These are phyloP conservation scores for Trametopsis cervina DNA, from an alignment of 768 basidiomycete genomes.

Conservation along the genomic window DNA sequence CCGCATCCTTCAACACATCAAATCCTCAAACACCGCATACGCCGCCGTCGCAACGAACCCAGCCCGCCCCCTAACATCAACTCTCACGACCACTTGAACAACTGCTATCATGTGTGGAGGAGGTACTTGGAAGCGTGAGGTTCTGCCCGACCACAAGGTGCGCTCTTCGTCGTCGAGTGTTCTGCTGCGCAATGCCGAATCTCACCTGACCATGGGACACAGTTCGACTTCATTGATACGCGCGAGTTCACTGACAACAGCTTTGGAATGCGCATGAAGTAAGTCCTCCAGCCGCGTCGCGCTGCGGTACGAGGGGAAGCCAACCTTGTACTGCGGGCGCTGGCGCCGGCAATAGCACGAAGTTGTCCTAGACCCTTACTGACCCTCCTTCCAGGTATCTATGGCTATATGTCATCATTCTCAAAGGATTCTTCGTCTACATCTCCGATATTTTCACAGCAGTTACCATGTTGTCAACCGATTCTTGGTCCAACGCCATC, in stretches of 20 bases:
- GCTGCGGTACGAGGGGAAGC: no score
- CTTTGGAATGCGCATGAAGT: constrained; percentile 85
- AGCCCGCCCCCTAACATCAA: neutral
- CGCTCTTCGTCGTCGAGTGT: constrained; percentile 11
- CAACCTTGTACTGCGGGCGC: no score
- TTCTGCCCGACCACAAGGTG: constrained; percentile 97
- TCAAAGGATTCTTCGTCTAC: constrained; percentile 96
- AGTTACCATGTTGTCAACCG: constrained; percentile 90
- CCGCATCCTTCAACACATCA: constrained; percentile 13
- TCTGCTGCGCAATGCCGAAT: constrained; percentile 1
- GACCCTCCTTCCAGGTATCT: constrained; percentile 84
- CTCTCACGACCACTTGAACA: neutral
- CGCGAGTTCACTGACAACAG: constrained; percentile 88
- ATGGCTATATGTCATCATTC: constrained; percentile 86
- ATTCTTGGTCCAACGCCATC: constrained; percentile 88
- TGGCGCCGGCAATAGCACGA: no score
- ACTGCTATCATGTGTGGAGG: constrained; percentile 55
- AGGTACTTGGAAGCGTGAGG: constrained; percentile 93
- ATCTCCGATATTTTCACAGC: constrained; percentile 97
- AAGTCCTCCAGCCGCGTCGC: constrained; percentile 16
- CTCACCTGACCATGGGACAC: neutral
- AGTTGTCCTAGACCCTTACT: no score
- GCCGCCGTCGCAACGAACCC: constrained; percentile 1
- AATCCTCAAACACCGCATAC: constrained; percentile 18
- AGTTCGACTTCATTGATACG: constrained; percentile 98